Conservation (phyloP, 179 eudicot species). For the Heliamphora pulchella region DNA sequence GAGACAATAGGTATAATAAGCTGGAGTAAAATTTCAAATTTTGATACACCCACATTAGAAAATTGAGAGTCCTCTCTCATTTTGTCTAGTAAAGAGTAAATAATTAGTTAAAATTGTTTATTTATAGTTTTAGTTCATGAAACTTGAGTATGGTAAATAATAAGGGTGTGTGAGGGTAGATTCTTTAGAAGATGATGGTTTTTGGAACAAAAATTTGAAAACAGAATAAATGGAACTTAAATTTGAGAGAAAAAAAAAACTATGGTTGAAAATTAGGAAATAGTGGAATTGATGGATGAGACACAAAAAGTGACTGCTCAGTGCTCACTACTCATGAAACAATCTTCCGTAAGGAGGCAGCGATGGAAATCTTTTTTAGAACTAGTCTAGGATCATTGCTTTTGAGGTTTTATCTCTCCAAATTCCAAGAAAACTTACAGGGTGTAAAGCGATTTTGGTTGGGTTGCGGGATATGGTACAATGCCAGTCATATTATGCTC, state of each 20-base stretch:
- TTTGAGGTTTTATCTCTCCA: not conserved
- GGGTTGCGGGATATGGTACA: not conserved
- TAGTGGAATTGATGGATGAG: not conserved
- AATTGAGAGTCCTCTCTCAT: not conserved
- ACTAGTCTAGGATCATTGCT: not conserved
- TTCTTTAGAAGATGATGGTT: not conserved
- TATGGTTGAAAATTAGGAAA: not conserved
- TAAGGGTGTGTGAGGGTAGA: not conserved
- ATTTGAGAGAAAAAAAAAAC: too few relatives aligned
- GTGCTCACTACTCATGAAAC: not conserved
- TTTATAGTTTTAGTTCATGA: not conserved
- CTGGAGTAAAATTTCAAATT: not conserved
- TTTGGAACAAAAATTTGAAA: not conserved
- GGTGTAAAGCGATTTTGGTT: not conserved
- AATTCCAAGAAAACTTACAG: not conserved
- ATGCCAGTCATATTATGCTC: not conserved
- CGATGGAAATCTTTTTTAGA: not conserved
- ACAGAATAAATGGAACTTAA: not conserved
- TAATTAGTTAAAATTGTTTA: too few relatives aligned
- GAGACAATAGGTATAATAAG: not conserved
- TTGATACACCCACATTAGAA: not conserved
- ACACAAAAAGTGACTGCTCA: not conserved
- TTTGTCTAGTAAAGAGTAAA: not conserved
- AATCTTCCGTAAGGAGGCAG: not conserved
- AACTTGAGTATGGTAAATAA: not conserved